phyloP scores from a whole-genome alignment of 1,139 yeast species.

The Nadsonia commutata region DNA sequence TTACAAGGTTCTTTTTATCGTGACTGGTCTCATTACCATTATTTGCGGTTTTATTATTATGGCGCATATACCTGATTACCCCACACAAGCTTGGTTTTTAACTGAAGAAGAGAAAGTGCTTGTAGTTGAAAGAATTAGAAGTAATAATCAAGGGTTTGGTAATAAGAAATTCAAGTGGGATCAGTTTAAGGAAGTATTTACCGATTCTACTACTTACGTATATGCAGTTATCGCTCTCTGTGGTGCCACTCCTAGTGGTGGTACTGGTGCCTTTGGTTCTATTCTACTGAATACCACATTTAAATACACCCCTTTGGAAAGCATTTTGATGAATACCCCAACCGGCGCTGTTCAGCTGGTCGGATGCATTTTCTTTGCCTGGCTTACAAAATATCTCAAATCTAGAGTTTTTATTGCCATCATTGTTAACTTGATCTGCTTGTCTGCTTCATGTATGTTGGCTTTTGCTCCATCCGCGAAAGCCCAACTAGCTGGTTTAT shows the following conservation, averaged over 20 bases:
- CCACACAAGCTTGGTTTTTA: constrained; percentile 41
- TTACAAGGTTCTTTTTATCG: constrained; percentile 39
- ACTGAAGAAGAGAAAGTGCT: constrained; percentile 34
- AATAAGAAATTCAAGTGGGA: constrained; percentile 36
- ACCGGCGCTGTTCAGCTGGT: constrained; percentile 23
- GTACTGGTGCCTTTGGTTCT: constrained; percentile 32
- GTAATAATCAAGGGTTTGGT: constrained; percentile 40
- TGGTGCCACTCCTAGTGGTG: constrained; percentile 39
- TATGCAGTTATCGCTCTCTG: constrained; percentile 29
- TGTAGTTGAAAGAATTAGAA: constrained; percentile 37
- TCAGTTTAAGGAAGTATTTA: constrained; percentile 34
- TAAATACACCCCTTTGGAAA: constrained; percentile 26
- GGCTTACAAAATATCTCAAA: constrained; percentile 14
- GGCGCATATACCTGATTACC: constrained; percentile 37
- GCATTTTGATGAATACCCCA: constrained; percentile 29
- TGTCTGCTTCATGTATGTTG: constrained; percentile 28
- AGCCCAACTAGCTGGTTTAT: constrained; percentile 28
- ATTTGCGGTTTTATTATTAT: constrained; percentile 33
- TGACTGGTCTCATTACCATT: constrained; percentile 36
- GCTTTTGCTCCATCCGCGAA: constrained; percentile 27
- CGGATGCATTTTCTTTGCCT: constrained; percentile 17
- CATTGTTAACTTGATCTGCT: constrained; percentile 22
- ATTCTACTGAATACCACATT: constrained; percentile 26
- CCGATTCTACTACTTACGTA: constrained; percentile 34
- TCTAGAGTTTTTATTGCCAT: constrained; percentile 28